Base-by-base conservation (phyloP, 257 asterid genomes). In the Misopates orontium region DNA sequence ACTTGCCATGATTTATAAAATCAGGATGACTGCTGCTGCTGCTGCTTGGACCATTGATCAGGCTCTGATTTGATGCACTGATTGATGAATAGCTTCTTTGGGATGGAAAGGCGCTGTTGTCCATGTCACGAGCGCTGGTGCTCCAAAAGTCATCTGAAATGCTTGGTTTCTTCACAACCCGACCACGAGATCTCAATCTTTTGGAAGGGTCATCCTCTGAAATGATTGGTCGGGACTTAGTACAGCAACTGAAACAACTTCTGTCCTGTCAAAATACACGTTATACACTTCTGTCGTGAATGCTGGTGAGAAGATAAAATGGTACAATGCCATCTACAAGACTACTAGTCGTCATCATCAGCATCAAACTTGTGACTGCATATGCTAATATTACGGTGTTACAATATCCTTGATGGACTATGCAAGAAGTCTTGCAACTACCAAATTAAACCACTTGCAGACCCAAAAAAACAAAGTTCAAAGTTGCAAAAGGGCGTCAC, bases 81-180 rank as follows among this genome's bases (percentile, higher is more conserved):
- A 86, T 75, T 5, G 96, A 86, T 20, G 96, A 86, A 55, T 64
- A 32, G 78, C 95, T 88, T 79, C 88, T 84, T 71, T 86, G 95
- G 19, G 96, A 86, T 67, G 77, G 95, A 72, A 79, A 61, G 15
- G 83, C 24, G 73, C 87, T 79, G 63, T 67, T 73, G 19, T 88
- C 95, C 73, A 85, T 21, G 45, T 88, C 95, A 44, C 80, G 75
- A 0, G 96, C 81, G 81, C 95, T 85, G 50, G 88, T 82, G 84
- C 96, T 88, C 95, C 96, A 86, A 66, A 86, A 88, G 72, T 77
- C 96, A 25, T 88, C 95, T 0, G 96, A 79, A 52, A 88, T 25
- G 67, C 82, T 71, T 5, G 69, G 80, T 71, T 84, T 88, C 61
- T 71, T 80, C 74, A 77, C 86, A 69, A 69, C 65, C 36, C 71